phyloP scores from a whole-genome alignment of 768 basidiomycete genomes.

The Phanerochaete sordida region DNA sequence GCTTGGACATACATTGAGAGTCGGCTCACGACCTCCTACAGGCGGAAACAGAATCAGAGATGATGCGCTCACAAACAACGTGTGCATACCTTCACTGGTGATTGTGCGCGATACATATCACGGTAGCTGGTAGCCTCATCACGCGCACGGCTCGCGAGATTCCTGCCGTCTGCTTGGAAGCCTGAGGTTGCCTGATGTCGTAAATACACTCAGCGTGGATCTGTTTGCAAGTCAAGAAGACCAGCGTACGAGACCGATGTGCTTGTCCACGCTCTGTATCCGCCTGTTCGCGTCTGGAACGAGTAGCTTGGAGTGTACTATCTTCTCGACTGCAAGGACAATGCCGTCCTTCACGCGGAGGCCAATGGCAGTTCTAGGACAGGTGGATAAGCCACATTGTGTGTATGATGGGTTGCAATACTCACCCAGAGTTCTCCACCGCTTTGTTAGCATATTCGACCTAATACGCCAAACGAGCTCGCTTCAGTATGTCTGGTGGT shows the following conservation, averaged over 20 bases:
- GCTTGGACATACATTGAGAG: constrained; percentile 88
- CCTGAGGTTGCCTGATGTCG: constrained; percentile 83
- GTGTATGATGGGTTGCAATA: neutral
- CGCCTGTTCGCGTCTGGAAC: constrained; percentile 91
- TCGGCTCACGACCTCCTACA: constrained; percentile 65
- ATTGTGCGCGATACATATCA: constrained; percentile 66
- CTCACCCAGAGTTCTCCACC: constrained; percentile 96
- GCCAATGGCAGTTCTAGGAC: constrained; percentile 89
- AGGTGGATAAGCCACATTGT: too few species aligned
- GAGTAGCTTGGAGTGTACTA: constrained; percentile 92
- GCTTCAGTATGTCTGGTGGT: neutral
- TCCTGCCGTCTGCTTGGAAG: constrained; percentile 88
- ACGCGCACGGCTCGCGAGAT: constrained; percentile 78
- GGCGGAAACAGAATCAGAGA: neutral
- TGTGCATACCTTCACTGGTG: constrained; percentile 70
- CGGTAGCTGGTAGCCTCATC: constrained; percentile 79
- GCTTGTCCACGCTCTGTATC: constrained; percentile 90
- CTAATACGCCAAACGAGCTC: constrained; percentile 35
- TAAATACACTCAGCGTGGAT: neutral
- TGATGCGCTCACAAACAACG: neutral
- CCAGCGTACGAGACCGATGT: constrained; percentile 79
- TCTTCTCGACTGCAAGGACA: constrained; percentile 96
- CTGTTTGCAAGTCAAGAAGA: neutral
- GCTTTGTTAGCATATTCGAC: constrained; percentile 99
- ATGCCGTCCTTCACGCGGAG: constrained; percentile 92